These are phyloP conservation scores for Calonectria pseudoturangicola DNA, from an alignment of 2,329 filamentous ascomycete species.

Conservation along the genomic window DNA sequence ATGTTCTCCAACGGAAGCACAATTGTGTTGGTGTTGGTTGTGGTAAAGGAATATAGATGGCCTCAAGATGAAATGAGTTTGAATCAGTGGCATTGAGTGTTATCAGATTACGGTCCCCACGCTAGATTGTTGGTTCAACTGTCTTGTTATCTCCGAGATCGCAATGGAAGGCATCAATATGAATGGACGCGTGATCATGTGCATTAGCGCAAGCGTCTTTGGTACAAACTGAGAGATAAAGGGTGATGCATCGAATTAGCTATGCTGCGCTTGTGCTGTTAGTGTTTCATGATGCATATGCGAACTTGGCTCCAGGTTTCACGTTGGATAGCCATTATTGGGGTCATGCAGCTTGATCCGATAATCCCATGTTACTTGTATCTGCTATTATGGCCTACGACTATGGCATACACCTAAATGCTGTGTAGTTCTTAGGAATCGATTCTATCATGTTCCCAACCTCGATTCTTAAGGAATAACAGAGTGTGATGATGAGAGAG, in stretches of 20 bases:
- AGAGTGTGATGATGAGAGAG: too few relatives aligned
- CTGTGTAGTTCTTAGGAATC: too few relatives aligned
- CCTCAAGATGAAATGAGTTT: background rate
- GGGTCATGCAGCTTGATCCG: too few relatives aligned
- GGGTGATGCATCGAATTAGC: background rate
- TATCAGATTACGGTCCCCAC: background rate
- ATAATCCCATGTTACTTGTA: too few relatives aligned
- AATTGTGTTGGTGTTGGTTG: background rate
- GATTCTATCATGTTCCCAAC: too few relatives aligned
- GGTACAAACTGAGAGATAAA: background rate
- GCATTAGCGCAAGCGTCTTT: background rate
- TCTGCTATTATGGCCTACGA: background rate
- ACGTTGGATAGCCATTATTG: background rate
- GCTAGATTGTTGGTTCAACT: background rate
- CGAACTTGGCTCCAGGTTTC: background rate
- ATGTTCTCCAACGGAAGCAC: background rate
- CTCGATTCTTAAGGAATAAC: too few relatives aligned
- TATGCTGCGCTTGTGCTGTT: background rate
- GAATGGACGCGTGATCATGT: constrained; percentile 11
- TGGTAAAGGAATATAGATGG: background rate
- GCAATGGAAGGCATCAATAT: background rate
- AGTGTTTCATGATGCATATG: background rate
- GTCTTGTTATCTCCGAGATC: background rate
- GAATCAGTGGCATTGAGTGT: too few relatives aligned
- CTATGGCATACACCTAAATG: too few relatives aligned